A percentile compares a stretch with the other conserved stretches of the same genome.
Conservation (phyloP, 345 rosid genomes). For the Pistacia integerrima region DNA sequence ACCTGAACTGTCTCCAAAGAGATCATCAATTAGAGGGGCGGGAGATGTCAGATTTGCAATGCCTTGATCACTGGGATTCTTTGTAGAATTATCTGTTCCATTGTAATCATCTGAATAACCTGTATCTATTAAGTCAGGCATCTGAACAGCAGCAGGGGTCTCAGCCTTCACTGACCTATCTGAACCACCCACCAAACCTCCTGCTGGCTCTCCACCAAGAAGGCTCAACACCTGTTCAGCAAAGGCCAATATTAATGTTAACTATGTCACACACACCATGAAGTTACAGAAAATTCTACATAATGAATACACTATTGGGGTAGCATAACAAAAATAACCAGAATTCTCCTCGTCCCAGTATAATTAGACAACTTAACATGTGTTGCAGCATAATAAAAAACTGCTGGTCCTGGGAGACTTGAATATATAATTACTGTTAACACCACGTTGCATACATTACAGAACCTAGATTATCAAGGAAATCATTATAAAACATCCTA, state of each 20-base stretch:
- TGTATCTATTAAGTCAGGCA: conserved; percentile 86
- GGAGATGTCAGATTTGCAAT: conserved; percentile 35
- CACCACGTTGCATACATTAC: neutral
- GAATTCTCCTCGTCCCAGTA: neutral
- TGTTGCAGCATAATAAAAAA: neutral
- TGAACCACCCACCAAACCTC: conserved; percentile 41
- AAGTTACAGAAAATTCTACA: conserved; percentile 9
- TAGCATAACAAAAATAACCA: neutral
- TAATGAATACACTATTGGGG: neutral
- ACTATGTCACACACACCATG: neutral
- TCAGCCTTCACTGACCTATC: conserved; percentile 50
- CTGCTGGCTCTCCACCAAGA: conserved; percentile 56
- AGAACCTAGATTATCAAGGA: neutral
- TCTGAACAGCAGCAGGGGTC: conserved; percentile 37
- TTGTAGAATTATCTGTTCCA: conserved; percentile 45
- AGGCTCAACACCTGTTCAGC: conserved; percentile 72
- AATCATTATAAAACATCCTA: neutral
- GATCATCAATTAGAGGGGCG: conserved; percentile 64
- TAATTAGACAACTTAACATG: neutral
- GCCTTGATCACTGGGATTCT: conserved; percentile 39
- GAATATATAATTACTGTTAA: neutral
- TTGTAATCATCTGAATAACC: conserved; percentile 52
- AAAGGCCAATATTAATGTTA: conserved; percentile 10
- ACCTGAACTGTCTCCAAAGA: conserved; percentile 66
- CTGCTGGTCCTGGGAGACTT: neutral